Percentiles rank a stretch among this genome's conserved stretches.
phyloP scores from a whole-genome alignment of 225 moss, liverwort and hornwort genomes.

The Asterella californica region DNA sequence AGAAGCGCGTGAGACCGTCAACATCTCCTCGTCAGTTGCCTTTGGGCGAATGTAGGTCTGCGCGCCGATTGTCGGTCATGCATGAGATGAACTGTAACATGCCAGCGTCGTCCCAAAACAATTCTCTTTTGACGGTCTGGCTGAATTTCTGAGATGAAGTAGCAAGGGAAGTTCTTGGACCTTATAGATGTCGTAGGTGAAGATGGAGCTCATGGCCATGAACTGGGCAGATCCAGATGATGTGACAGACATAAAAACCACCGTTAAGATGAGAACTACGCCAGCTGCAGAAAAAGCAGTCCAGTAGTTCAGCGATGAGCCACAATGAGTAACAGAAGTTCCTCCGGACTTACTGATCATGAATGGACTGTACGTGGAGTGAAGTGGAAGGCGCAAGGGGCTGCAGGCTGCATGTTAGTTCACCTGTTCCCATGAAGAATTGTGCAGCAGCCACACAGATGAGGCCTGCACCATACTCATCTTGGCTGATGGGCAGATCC shows the following conservation, averaged over 20 bases:
- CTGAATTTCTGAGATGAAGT: not conserved
- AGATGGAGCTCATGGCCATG: conserved; percentile 40
- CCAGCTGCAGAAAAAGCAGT: conserved; percentile 26
- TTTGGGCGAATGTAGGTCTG: conserved; percentile 11
- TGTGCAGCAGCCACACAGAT: conserved; percentile 35
- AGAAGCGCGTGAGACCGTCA: not conserved
- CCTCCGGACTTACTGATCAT: not conserved
- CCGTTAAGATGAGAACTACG: conserved; percentile 25
- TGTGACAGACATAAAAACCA: conserved; percentile 39
- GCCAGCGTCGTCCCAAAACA: not conserved
- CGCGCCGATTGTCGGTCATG: not conserved
- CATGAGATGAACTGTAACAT: too few species aligned
- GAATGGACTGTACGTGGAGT: too few species aligned
- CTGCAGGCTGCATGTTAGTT: not conserved
- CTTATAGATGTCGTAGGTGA: conserved; percentile 39
- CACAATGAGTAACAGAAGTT: too few species aligned
- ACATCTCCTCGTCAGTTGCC: conserved; percentile 4
- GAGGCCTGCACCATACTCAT: conserved; percentile 25
- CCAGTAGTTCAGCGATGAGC: not conserved
- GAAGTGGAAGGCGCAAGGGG: too few species aligned
- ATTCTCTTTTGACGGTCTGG: not conserved
- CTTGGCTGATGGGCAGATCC: conserved; percentile 32
- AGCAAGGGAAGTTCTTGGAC: not conserved
- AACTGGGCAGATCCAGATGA: conserved; percentile 39
- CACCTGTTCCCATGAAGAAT: conserved; percentile 33